Conservation (phyloP, 495 filamentous ascomycete genomes). For the Sordaria brevicollis region DNA sequence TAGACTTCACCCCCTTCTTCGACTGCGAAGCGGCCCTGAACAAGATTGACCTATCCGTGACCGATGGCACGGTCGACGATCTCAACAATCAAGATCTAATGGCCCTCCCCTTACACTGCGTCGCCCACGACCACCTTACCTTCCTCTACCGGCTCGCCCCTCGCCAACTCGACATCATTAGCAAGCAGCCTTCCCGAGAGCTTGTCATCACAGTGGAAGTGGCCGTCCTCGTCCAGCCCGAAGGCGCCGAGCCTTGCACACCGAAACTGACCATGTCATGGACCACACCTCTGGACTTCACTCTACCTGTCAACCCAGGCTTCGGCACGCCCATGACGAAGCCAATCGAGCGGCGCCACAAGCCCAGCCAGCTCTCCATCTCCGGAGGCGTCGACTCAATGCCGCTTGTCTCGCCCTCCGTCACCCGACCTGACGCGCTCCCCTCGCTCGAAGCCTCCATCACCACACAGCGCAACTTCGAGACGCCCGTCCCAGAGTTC, state of each 20-base stretch:
- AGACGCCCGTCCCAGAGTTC: conserved; percentile 44
- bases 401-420: conserved; percentile 34
- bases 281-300: conserved; percentile 77
- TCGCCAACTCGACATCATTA: conserved; percentile 46
- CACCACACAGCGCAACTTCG: conserved; percentile 26
- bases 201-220: conserved; percentile 56
- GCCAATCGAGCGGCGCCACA: conserved; percentile 56
- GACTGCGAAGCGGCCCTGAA: conserved; percentile 61
- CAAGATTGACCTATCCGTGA: conserved; percentile 53
- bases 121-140: conserved; percentile 74
- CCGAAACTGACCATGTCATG: conserved; percentile 71
- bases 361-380: conserved; percentile 51
- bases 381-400: conserved; percentile 30
- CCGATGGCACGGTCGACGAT: conserved; percentile 57
- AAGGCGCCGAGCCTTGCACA: conserved; percentile 42
- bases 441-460: conserved; percentile 38
- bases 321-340: conserved; percentile 39
- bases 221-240: conserved; percentile 46
- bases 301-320: conserved; percentile 49
- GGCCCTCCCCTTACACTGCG: conserved; percentile 54
- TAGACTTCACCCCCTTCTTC: conserved; percentile 79
- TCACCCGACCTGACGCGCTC: conserved; percentile 42
- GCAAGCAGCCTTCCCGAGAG: conserved; percentile 39
- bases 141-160: conserved; percentile 72
- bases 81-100: conserved; percentile 49